Evolutionary conservation across 371 early-diverging fungal genomes (phyloP), one percentile per base, ranked within the genome.

Genomic region (Actinomortierella wolfii): DNA sequence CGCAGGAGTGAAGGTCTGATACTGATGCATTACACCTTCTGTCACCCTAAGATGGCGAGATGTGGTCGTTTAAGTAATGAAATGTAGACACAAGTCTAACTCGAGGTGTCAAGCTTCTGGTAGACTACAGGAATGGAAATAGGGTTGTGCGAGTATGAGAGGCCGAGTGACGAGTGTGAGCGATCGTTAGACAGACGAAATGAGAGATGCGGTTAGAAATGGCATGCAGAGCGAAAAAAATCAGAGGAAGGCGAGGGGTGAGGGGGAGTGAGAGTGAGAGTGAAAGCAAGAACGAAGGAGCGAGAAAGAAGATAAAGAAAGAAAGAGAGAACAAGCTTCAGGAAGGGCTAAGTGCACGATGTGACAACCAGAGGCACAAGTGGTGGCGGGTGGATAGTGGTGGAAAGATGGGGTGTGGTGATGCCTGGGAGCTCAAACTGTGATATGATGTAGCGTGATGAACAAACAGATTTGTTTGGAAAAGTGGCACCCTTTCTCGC

Each of bases 21-120:
- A 64, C 62, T 68, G 67, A 21, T 75, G 64, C 68, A 68, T 68
- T 54, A 17, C 51, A 44, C 29, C 34, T 34, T 34, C 34, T 34
- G 34, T 34, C 34, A 6, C 34, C 34, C 7, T 4, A 6, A 11
- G 34, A 34, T 34, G 34, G 34, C 11, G 34, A 34, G 34, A 34
- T 34, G 34, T 25, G 20, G n/a, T 39, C 34, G 40, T 11, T 54
- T 25, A 29, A 54, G 44, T 2, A 20, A 40, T 42, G 39, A 21
- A 41, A 39, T 29, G 14, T 18, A 25, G 40, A 4, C 15, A 20
- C 20, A 21, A 18, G 4, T 54, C 14, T 40, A 17, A 15, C 14
- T 13, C 15, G 17, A 29, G 7, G 15, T 11, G 23, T 54, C 21
- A 9, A 53, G 34, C 25, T 14, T 15, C 25, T 29, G 28, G 44